Conservation (phyloP, 106 monocot genomes). For the Dioscorea alata region DNA sequence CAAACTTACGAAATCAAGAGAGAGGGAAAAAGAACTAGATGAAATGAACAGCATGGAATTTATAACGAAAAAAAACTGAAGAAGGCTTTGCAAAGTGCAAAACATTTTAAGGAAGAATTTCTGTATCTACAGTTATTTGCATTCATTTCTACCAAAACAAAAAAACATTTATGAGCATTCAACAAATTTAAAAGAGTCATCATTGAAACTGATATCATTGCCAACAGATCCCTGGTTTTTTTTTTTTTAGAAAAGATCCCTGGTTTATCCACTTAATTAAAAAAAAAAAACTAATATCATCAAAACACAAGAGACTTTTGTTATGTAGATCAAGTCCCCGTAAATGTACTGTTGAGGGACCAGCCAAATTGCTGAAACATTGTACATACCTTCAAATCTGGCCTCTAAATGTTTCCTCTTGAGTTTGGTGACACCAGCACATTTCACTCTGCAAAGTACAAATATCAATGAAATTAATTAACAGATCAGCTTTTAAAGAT, state of each 20-base stretch:
- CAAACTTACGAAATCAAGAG: background rate
- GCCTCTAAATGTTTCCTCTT: conserved; percentile 81
- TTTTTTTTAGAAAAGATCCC: too few species aligned
- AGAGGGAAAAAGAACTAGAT: background rate
- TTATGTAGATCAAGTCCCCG: background rate
- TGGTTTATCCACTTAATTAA: background rate
- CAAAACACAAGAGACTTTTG: background rate
- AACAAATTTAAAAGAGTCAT: background rate
- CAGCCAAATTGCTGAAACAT: background rate
- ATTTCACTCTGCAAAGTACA: conserved; percentile 42
- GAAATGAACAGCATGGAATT: background rate
- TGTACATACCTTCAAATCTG: conserved; percentile 55
- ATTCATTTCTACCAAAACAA: too few species aligned
- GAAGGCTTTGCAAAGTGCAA: background rate
- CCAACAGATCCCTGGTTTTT: background rate
- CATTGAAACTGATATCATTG: background rate
- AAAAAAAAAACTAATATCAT: background rate
- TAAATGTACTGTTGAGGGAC: background rate
- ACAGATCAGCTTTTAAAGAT: background rate
- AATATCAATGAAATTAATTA: background rate
- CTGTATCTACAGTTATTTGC: too few species aligned
- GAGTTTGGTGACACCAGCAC: conserved; percentile 33
- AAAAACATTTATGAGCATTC: too few species aligned
- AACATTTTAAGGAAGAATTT: background rate
- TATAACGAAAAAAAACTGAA: background rate